Percentiles rank a stretch among this genome's conserved stretches.
Evolutionary conservation across 352 stramenopile species (phyloP).

Genomic region (Phytophthora pluvialis): DNA sequence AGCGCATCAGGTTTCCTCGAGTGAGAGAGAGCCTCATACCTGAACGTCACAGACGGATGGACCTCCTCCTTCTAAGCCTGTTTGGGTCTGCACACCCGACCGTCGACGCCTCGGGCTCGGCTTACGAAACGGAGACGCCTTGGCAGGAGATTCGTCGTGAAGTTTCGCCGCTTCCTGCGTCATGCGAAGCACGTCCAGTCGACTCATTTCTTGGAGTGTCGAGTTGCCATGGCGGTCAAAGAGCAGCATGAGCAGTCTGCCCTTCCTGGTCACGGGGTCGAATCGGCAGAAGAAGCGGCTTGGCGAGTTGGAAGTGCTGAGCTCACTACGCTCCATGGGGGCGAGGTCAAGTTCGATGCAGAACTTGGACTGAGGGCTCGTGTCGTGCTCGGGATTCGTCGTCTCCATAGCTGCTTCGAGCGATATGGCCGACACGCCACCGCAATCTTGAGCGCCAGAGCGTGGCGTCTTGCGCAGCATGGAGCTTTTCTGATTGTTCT

Average conservation of each 20-base stretch:
- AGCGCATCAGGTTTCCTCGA: background rate
- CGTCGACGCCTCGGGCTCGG: constrained; percentile 20
- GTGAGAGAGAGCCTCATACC: constrained; percentile 21
- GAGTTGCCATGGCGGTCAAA: constrained; percentile 55
- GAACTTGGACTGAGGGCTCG: constrained; percentile 30
- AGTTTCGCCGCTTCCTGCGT: constrained; percentile 55
- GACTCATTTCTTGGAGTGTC: constrained; percentile 58
- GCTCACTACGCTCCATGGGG: constrained; percentile 27
- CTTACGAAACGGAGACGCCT: constrained; percentile 13
- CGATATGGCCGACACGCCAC: background rate
- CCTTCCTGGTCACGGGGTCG: constrained; percentile 40
- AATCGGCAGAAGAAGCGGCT: constrained; percentile 47
- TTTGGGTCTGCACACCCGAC: constrained; percentile 3
- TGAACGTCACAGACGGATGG: constrained; percentile 40
- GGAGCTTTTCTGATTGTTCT: background rate
- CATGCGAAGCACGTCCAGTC: constrained; percentile 58
- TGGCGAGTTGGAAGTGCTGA: constrained; percentile 31
- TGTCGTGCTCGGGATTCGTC: constrained; percentile 21
- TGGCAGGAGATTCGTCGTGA: constrained; percentile 7
- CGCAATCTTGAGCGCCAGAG: constrained; percentile 5
- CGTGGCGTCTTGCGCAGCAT: constrained; percentile 24
- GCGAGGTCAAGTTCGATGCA: constrained; percentile 29
- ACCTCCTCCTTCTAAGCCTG: constrained; percentile 3
- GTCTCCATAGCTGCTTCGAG: constrained; percentile 24
- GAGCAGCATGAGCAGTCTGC: constrained; percentile 41